Base-by-base conservation (phyloP, 306 rosid species). In the Canavalia ensiformis region DNA sequence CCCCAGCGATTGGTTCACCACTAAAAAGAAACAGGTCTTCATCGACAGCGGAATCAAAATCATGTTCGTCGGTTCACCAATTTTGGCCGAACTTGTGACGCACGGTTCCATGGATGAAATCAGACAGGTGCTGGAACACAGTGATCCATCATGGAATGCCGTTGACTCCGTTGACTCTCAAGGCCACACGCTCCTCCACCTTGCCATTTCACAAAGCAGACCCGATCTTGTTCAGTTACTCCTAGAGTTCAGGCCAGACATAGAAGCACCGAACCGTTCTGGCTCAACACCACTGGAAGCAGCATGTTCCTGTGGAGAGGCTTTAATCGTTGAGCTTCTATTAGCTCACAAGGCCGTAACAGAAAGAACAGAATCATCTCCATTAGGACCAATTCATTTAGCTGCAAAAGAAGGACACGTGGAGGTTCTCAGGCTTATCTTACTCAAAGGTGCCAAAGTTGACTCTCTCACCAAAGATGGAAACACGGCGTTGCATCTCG, bases 1-100 rank as follows among this genome's bases (percentile, higher is more conserved):
- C 25, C 95, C 97, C 1, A 63, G 1, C 8, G 97, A 94, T 72
- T 94, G 94, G 92, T 90, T 94, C 86, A 89, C 97, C 0, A 74
- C 95, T 0, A 91, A 82, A 68, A 94, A 88, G 89, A 94, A 94
- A 44, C 98, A 94, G 49, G 97, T 94, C 0, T 94, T 91, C 58
- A 79, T 88, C 13, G 98, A 94, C 81, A 90, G 89, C 1, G 97
- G 90, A 63, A 86, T 94, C 68, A 90, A 86, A 56, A 72, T 90
- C 50, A 81, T 92, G 86, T 94, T 92, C 45, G 84, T 88, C 2
- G 98, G 98, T 7, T 83, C 97, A 1, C 34, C 83, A 0, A 47
- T 91, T 10, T 10, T 90, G 52, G 85, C 95, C 0, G 83, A 89
- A 11, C 87, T 94, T 0, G 82, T 94, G 31, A 28, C 76, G 0